Evolutionary conservation across 2,329 filamentous ascomycete species (phyloP).

Genomic region (Kalmusia sp.): DNA sequence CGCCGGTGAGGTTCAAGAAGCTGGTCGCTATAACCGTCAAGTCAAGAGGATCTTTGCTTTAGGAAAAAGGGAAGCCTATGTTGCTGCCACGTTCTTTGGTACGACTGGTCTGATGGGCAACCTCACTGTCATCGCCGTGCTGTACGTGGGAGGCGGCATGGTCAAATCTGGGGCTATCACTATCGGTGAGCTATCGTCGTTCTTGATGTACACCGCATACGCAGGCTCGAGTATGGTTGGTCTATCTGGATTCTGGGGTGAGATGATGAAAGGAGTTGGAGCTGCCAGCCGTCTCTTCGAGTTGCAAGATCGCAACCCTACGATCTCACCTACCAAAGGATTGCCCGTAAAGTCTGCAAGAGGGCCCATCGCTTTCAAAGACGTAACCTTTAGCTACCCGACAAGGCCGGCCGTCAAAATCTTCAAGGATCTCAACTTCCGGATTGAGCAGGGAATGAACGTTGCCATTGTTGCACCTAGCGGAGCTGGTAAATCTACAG

Average conservation of each 20-base stretch:
- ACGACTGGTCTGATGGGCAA: conserved; percentile 91
- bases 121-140: conserved; percentile 89
- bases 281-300: conserved; percentile 97
- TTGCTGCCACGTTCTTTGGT: conserved; percentile 90
- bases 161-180: conserved; percentile 86
- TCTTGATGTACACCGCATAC: conserved; percentile 97
- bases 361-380: conserved; percentile 85
- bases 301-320: conserved; percentile 86
- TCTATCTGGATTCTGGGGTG: conserved; percentile 93
- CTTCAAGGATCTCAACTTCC: conserved; percentile 87
- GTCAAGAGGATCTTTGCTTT: conserved; percentile 90
- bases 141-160: conserved; percentile 89
- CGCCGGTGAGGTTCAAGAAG: conserved; percentile 89
- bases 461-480: conserved; percentile 97
- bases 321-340: conserved; percentile 87
- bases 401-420: conserved; percentile 91
- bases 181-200: conserved; percentile 91
- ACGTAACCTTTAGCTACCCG: conserved; percentile 90
- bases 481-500: conserved; percentile 94
- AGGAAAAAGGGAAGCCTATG: conserved; percentile 83
- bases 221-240: conserved; percentile 88
- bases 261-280: conserved; percentile 98
- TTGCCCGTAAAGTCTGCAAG: conserved; percentile 80
- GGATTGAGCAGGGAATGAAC: conserved; percentile 90
- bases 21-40: conserved; percentile 89